These are phyloP conservation scores for Saxispiralis lemnorum DNA, from an alignment of 495 filamentous ascomycete genomes.

Conservation along the genomic window DNA sequence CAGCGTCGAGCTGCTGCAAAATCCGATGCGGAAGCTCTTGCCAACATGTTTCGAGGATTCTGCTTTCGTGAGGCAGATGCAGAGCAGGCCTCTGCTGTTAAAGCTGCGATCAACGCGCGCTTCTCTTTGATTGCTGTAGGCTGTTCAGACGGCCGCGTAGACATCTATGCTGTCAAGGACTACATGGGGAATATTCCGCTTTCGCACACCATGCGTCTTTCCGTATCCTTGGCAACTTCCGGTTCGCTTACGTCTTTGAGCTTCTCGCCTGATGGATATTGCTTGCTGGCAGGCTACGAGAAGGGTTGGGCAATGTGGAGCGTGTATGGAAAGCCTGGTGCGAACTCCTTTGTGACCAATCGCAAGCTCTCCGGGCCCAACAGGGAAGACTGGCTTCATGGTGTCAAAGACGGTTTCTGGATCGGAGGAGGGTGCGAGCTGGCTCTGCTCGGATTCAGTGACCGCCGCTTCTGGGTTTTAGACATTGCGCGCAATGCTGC, in stretches of 20 bases:
- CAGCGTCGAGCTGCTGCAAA: conserved; percentile 38
- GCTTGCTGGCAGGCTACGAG: conserved; percentile 84
- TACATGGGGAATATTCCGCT: conserved; percentile 83
- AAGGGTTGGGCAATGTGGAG: conserved; percentile 93
- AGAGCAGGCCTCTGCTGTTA: conserved; percentile 40
- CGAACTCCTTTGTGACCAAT: conserved; percentile 62
- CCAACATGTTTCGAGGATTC: conserved; percentile 71
- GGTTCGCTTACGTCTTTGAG: conserved; percentile 55
- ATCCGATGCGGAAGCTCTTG: conserved; percentile 20
- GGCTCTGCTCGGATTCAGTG: conserved; percentile 46
- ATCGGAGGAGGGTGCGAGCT: conserved; percentile 74
- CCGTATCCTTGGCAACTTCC: conserved; percentile 43
- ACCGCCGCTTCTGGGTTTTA: conserved; percentile 67
- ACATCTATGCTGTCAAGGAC: conserved; percentile 78
- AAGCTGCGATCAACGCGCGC: conserved; percentile 73
- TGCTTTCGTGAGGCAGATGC: conserved; percentile 75
- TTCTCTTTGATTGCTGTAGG: conserved; percentile 85
- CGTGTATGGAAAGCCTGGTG: conserved; percentile 80
- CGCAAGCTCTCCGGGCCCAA: conserved; percentile 43
- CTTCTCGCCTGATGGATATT: conserved; percentile 94
- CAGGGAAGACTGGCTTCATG: conserved; percentile 61
- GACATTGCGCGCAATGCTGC: conserved; percentile 86
- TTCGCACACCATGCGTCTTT: conserved; percentile 58
- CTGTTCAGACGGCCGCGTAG: conserved; percentile 61
- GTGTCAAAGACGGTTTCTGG: conserved; percentile 63